Conservation (phyloP, 495 filamentous ascomycete species). For the Penicillium dipodomyicola region DNA sequence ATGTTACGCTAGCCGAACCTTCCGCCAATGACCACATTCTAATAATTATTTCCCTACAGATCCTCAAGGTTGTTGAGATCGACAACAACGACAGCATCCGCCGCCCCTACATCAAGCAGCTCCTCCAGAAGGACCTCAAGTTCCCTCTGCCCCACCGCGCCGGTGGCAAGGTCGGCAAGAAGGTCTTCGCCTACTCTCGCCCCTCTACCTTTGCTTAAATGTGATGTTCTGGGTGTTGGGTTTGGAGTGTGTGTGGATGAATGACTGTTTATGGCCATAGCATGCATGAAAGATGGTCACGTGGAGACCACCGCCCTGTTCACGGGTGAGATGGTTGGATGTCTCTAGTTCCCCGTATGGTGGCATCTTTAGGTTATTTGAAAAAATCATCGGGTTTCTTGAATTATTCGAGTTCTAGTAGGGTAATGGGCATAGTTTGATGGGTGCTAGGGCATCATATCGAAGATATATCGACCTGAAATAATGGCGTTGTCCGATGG, state of each 20-base stretch:
- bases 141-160: constrained; percentile 98
- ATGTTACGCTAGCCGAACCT: constrained; percentile 39
- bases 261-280: constrained; percentile 51
- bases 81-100: constrained; percentile 89
- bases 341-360: constrained; percentile 50
- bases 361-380: constrained; percentile 45
- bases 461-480: not conserved
- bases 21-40: constrained; percentile 26
- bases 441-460: not conserved
- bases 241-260: constrained; percentile 49
- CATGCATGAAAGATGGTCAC: constrained; percentile 48
- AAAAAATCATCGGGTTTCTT: constrained; percentile 46
- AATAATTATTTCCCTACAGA: constrained; percentile 52
- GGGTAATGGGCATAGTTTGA: not conserved
- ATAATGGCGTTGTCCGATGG: not conserved
- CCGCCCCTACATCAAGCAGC: constrained; percentile 98
- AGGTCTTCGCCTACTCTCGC: constrained; percentile 85
- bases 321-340: constrained; percentile 43
- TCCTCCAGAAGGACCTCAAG: constrained; percentile 88
- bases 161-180: constrained; percentile 70
- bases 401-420: constrained; percentile 19
- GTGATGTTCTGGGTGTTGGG: constrained; percentile 41
- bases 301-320: constrained; percentile 39
- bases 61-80: constrained; percentile 96
- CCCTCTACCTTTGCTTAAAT: constrained; percentile 81